phyloP scores from a whole-genome alignment of 106 monocot genomes.

The Allium fistulosum region DNA sequence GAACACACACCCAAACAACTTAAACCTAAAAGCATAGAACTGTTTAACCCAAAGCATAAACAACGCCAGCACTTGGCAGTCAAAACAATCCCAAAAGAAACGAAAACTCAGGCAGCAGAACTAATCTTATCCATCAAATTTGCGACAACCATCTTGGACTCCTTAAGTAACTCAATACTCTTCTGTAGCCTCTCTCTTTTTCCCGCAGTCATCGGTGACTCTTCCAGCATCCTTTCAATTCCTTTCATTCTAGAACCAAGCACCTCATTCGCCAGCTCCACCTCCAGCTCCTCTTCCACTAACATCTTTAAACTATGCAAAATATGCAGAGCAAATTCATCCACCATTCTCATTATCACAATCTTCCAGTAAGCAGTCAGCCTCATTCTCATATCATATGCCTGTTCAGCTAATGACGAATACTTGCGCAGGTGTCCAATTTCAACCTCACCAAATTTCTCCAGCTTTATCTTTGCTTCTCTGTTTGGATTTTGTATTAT shows the following conservation, averaged over 20 bases:
- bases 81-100: no score
- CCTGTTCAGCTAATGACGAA: constrained; percentile 13
- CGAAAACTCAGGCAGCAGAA: not conserved
- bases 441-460: constrained; percentile 19
- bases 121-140: constrained; percentile 36
- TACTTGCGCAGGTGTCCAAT: constrained; percentile 22
- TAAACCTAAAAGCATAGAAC: no score
- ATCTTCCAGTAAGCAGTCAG: constrained; percentile 31
- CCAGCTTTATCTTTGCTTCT: constrained; percentile 2
- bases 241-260: constrained; percentile 7
- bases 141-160: constrained; percentile 39
- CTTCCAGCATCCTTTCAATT: constrained; percentile 42
- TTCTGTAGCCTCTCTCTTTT: constrained; percentile 45
- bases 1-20: no score
- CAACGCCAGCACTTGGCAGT: no score
- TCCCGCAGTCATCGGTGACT: constrained; percentile 19
- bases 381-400: constrained; percentile 31
- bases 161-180: constrained; percentile 40
- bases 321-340: constrained; percentile 24
- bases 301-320: constrained; percentile 18
- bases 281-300: constrained; percentile 38
- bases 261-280: constrained; percentile 20
- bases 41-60: accelerated
- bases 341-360: constrained; percentile 30
- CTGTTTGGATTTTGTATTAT: no score